These are phyloP conservation scores for Aegilops tauschii DNA, from an alignment of 176 grass and related monocot species.

Conservation along the genomic window DNA sequence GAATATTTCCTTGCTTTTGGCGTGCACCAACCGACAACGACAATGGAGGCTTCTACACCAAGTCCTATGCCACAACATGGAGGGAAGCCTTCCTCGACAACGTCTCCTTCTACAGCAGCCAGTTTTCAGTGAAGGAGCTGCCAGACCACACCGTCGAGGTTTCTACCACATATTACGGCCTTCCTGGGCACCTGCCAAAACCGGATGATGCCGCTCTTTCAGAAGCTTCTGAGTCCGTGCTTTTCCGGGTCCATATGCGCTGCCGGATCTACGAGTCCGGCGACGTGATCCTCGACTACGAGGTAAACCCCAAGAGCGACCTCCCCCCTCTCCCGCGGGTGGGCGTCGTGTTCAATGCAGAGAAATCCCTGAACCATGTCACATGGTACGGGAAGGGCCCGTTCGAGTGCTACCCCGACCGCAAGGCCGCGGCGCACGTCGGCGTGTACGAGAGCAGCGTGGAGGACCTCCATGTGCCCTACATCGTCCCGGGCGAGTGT, in stretches of 20 bases:
- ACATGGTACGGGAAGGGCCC: conserved; percentile 74
- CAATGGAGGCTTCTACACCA: conserved; percentile 59
- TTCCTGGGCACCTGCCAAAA: conserved; percentile 42
- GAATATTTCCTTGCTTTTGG: conserved; percentile 87
- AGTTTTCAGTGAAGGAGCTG: conserved; percentile 57
- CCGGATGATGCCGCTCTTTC: conserved; percentile 22
- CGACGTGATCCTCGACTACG: conserved; percentile 62
- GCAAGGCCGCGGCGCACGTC: conserved; percentile 72
- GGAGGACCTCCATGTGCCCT: conserved; percentile 76
- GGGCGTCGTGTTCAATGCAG: conserved; percentile 60
- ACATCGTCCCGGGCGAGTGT: conserved; percentile 72
- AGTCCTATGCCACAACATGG: conserved; percentile 62
- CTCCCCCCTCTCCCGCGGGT: conserved; percentile 85
- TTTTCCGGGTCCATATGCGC: conserved; percentile 43
- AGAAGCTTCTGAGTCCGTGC: conserved; percentile 16
- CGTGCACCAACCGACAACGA: conserved; percentile 91
- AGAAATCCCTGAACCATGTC: conserved; percentile 52
- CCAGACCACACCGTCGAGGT: conserved; percentile 50
- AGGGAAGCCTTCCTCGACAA: conserved; percentile 60
- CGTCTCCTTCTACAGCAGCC: conserved; percentile 47
- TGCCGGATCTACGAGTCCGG: conserved; percentile 65
- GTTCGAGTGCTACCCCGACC: conserved; percentile 93
- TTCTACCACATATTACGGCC: conserved; percentile 45
- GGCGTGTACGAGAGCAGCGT: conserved; percentile 61
- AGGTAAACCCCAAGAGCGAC: conserved; percentile 60